phyloP scores from a whole-genome alignment of 495 filamentous ascomycete species.

The Podospora anserina region DNA sequence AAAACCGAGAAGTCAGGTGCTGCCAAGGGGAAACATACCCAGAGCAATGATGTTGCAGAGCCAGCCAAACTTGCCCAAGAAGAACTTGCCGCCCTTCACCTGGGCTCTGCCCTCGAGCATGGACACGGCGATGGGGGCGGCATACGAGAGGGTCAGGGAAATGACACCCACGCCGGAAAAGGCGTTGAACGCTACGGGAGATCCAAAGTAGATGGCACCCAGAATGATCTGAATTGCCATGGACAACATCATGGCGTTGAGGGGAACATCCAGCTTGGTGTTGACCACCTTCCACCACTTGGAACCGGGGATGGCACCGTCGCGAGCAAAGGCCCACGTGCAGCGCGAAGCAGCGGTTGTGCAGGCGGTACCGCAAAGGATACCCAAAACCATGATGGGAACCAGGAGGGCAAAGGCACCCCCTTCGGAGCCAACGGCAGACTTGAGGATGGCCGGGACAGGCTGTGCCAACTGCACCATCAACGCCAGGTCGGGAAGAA shows the following conservation, averaged over 20 bases:
- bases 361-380: constrained; percentile 62
- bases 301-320: constrained; percentile 56
- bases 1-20: constrained; percentile 3
- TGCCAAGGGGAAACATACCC: constrained; percentile 37
- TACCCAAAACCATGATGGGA: constrained; percentile 46
- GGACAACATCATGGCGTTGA: constrained; percentile 52
- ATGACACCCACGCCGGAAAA: constrained; percentile 65
- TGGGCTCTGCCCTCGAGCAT: constrained; percentile 50
- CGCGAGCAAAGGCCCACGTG: constrained; percentile 60
- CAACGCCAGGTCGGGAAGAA: constrained; percentile 45
- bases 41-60: constrained; percentile 55
- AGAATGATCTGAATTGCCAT: constrained; percentile 46
- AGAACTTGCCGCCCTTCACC: constrained; percentile 54
- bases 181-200: constrained; percentile 52
- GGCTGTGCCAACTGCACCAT: constrained; percentile 45
- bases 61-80: constrained; percentile 53
- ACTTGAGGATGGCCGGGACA: constrained; percentile 45
- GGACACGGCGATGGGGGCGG: constrained; percentile 55
- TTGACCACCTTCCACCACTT: constrained; percentile 49
- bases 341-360: constrained; percentile 58
- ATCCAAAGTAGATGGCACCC: constrained; percentile 54
- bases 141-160: constrained; percentile 56
- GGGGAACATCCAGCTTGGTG: constrained; percentile 44
- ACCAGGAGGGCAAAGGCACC: constrained; percentile 48
- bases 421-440: constrained; percentile 43